These are phyloP conservation scores for Rhizopogon salebrosus DNA, from an alignment of 768 basidiomycete species.

Conservation along the genomic window DNA sequence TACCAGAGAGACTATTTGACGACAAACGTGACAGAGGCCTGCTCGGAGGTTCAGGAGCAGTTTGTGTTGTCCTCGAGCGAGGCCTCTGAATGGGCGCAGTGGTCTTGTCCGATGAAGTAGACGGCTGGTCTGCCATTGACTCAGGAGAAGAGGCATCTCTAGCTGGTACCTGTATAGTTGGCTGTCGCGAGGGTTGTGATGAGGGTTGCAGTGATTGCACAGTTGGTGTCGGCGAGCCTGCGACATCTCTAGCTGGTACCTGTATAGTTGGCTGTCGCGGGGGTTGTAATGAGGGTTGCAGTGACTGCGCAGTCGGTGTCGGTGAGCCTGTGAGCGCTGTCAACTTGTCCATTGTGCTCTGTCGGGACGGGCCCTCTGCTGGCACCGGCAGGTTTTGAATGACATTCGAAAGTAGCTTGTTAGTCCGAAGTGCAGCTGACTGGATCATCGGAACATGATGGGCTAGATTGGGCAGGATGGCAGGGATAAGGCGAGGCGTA, in stretches of 20 bases:
- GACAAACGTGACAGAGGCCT: conserved; percentile 64
- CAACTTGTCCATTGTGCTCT: conserved; percentile 21
- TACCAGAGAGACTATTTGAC: conserved; percentile 34
- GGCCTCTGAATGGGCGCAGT: conserved; percentile 28
- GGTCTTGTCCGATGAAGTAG: conserved; percentile 31
- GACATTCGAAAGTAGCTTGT: conserved; percentile 77
- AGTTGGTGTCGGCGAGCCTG: conserved; percentile 54
- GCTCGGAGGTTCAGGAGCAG: conserved; percentile 35
- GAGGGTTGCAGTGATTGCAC: conserved; percentile 21
- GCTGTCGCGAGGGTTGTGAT: conserved; percentile 43
- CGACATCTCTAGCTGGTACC: conserved; percentile 31
- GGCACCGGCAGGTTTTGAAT: conserved; percentile 83
- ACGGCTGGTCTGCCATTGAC: conserved; percentile 25
- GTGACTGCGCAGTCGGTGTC: conserved; percentile 33
- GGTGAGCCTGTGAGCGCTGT: conserved; percentile 49
- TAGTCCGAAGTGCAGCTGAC: conserved; percentile 78
- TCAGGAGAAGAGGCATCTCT: conserved; percentile 50
- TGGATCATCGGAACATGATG: conserved; percentile 89
- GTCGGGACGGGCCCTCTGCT: conserved; percentile 36
- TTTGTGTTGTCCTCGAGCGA: conserved; percentile 18
- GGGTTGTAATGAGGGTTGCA: conserved; percentile 27
- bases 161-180: conserved; percentile 38
- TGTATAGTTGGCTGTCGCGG: conserved; percentile 49
- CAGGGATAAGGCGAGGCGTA: conserved; percentile 87
- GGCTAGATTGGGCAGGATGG: conserved; percentile 91